Evolutionary conservation across 352 stramenopile genomes (phyloP).

Genomic region (Pythium angustatum): DNA sequence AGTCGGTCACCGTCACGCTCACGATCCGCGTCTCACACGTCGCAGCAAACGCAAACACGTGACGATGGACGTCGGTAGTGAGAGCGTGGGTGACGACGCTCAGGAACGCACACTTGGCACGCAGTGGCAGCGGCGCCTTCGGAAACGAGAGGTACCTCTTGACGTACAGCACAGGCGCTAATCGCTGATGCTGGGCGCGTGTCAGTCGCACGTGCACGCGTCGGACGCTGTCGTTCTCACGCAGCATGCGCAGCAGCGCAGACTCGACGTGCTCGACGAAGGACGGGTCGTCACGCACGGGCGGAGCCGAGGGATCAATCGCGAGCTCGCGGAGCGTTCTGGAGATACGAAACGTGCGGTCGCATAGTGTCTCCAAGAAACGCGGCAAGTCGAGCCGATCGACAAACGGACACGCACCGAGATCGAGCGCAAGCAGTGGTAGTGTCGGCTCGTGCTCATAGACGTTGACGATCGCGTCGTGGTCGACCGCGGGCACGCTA

Average conservation of each 20-base stretch:
- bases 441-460: neutral
- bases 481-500: neutral
- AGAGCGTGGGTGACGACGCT: neutral
- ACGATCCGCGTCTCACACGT: slow-evolving; percentile 3
- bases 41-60: slow-evolving; percentile 7
- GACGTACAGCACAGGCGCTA: neutral
- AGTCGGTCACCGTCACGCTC: neutral
- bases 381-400: neutral
- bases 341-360: neutral
- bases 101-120: slow-evolving; percentile 4
- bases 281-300: neutral
- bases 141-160: neutral
- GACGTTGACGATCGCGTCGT: neutral
- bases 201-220: neutral
- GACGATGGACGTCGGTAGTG: neutral
- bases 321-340: neutral
- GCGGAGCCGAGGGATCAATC: neutral
- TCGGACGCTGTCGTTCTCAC: neutral
- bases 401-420: neutral
- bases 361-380: neutral
- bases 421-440: neutral
- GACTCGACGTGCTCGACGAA: neutral
- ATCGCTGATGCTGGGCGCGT: neutral
- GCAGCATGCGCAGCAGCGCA: neutral
- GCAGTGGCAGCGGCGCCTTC: neutral